Conservation (phyloP, 1,284 basidiomycete species). For the Sparassis latifolia region DNA sequence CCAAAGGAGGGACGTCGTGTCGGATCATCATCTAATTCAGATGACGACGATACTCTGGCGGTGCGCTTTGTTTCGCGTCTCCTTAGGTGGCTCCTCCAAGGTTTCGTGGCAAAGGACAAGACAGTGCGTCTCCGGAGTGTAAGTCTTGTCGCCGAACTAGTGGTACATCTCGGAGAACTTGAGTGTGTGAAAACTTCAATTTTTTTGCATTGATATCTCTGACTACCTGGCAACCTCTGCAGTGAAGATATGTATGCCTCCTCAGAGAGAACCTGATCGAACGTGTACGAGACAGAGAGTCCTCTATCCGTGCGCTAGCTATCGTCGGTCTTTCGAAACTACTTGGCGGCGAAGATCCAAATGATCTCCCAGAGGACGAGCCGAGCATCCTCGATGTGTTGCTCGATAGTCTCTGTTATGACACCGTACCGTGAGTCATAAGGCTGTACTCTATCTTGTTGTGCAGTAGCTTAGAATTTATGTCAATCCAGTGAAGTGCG, state of each 20-base stretch:
- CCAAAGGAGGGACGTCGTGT: neutral
- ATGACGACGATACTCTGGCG: conserved; percentile 66
- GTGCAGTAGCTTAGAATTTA: neutral
- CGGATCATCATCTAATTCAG: conserved; percentile 14
- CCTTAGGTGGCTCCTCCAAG: conserved; percentile 74
- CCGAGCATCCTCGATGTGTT: conserved; percentile 64
- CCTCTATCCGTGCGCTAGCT: conserved; percentile 78
- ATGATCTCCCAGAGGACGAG: conserved; percentile 61
- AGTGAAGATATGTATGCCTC: conserved; percentile 80
- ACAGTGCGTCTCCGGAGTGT: conserved; percentile 77
- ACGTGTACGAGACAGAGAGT: conserved; percentile 83
- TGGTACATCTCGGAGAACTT: conserved; percentile 75
- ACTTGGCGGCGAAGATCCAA: conserved; percentile 68
- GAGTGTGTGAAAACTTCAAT: conserved; percentile 49
- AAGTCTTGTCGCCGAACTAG: conserved; percentile 75
- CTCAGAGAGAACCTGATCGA: conserved; percentile 72
- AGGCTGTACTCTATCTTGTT: neutral
- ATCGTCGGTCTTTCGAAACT: conserved; percentile 83
- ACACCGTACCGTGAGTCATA: conserved; percentile 68
- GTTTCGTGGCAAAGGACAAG: conserved; percentile 89
- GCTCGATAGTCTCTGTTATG: conserved; percentile 68
- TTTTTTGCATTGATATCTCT: too few relatives aligned
- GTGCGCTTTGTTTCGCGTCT: conserved; percentile 73
- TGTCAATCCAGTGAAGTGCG: conserved; percentile 75
- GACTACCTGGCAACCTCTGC: neutral